Percentiles rank a stretch among this genome's conserved stretches.
Conservation (phyloP, 306 rosid genomes). For the Sicyos edulis region DNA sequence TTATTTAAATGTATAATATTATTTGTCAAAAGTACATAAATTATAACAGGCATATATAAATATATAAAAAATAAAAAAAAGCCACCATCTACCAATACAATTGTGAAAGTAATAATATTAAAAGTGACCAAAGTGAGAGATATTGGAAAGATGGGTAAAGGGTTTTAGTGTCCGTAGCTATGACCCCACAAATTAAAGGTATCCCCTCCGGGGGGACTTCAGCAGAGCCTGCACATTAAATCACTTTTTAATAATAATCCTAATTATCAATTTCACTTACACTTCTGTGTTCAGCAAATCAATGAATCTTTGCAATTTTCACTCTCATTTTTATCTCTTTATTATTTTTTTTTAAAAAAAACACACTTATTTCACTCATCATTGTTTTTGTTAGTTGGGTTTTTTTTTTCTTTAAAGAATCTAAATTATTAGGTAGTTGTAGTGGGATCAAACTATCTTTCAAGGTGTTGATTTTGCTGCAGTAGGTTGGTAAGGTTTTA, state of each 20-base stretch:
- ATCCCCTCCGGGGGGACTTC: not conserved
- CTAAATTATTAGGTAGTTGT: not conserved
- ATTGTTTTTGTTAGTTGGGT: not conserved
- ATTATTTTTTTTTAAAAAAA: not conserved
- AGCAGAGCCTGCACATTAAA: not conserved
- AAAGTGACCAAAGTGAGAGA: not conserved
- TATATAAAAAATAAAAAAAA: no score
- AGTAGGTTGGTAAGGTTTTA: not conserved
- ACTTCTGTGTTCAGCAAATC: not conserved
- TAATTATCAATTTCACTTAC: not conserved
- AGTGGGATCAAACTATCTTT: not conserved
- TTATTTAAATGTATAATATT: no score
- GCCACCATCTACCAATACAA: no score
- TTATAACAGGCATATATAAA: no score
- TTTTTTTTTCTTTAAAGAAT: not conserved
- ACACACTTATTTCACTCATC: not conserved
- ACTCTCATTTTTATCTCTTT: not conserved
- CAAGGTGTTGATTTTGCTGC: not conserved
- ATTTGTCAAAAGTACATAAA: no score
- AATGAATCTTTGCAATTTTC: not conserved
- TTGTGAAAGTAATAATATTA: not conserved
- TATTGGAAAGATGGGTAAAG: slow-evolving; percentile 7
- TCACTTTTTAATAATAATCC: not conserved
- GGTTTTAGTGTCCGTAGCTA: not conserved
- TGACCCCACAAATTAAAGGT: slow-evolving; percentile 13